Percentiles rank a stretch among this genome's conserved stretches.
phyloP scores from a whole-genome alignment of 2,329 filamentous ascomycete species.

The Epichloe aotearoae region DNA sequence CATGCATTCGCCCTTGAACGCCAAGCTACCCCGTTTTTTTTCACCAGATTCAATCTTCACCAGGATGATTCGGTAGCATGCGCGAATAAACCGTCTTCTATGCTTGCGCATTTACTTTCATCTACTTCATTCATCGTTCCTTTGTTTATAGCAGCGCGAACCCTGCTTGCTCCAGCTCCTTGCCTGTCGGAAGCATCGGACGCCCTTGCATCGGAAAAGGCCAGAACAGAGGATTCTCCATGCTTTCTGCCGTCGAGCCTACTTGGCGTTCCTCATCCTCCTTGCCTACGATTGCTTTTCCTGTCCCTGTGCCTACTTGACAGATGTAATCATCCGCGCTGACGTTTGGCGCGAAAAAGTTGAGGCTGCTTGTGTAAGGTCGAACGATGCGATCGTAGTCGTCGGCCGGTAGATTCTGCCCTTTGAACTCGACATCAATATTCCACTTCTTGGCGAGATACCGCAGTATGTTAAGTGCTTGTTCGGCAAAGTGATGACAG shows the following conservation, averaged over 20 bases:
- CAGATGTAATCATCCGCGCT: constrained; percentile 34
- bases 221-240: constrained; percentile 46
- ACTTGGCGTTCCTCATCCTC: constrained; percentile 6
- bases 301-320: constrained; percentile 25
- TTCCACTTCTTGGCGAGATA: constrained; percentile 47
- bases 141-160: constrained; percentile 26
- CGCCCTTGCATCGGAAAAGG: constrained; percentile 47
- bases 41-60: too few species aligned
- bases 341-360: constrained; percentile 43
- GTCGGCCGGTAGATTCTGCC: constrained; percentile 15
- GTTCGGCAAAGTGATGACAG: constrained; percentile 47
- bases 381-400: constrained; percentile 30
- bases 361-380: constrained; percentile 38
- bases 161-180: constrained; percentile 36
- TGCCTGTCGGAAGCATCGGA: constrained; percentile 36
- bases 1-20: too few species aligned
- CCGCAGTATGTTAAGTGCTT: constrained; percentile 45
- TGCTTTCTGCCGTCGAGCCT: constrained; percentile 20
- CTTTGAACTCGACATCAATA: constrained; percentile 34
- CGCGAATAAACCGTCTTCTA: too few species aligned
- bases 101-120: too few species aligned
- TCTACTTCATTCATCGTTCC: background rate
- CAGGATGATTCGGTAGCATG: too few species aligned
- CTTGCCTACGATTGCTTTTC: constrained; percentile 6
- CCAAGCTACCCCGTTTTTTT: background rate